Percentiles rank a stretch among this genome's conserved stretches.
These are phyloP conservation scores for Eucalyptus pauciflora DNA, from an alignment of 345 rosid genomes.

Conservation along the genomic window DNA sequence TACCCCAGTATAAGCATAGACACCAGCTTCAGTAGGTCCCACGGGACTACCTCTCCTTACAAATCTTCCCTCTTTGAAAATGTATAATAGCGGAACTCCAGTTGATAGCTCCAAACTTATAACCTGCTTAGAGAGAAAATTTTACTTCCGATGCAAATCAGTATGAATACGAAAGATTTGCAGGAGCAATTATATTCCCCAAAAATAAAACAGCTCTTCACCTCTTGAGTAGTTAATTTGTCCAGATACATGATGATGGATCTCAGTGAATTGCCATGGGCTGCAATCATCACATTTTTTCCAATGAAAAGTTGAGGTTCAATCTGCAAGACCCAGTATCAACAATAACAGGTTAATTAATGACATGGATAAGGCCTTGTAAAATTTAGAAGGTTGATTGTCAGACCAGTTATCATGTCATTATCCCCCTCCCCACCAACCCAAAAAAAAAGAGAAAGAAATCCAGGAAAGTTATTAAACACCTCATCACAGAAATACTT, in stretches of 20 bases:
- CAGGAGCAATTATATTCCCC: not conserved
- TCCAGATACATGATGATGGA: slow-evolving; percentile 98
- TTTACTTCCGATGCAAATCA: not conserved
- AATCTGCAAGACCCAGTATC: slow-evolving; percentile 32
- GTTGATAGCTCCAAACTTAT: slow-evolving; percentile 83
- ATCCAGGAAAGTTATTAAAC: not conserved
- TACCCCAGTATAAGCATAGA: slow-evolving; percentile 91
- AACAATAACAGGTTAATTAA: not conserved
- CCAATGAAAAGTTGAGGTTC: slow-evolving; percentile 82
- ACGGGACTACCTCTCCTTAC: slow-evolving; percentile 84
- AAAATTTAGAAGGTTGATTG: not conserved
- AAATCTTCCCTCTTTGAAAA: slow-evolving; percentile 79
- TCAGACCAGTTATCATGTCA: not conserved
- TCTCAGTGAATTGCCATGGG: slow-evolving; percentile 90
- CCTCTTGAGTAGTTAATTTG: slow-evolving; percentile 92
- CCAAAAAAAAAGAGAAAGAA: not conserved
- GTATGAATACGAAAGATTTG: not conserved
- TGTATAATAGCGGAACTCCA: slow-evolving; percentile 91
- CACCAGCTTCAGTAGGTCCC: slow-evolving; percentile 87
- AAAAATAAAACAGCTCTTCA: not conserved
- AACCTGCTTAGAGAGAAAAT: slow-evolving; percentile 27
- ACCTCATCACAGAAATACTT: slow-evolving; percentile 47
- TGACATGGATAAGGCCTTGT: not conserved
- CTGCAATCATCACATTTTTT: slow-evolving; percentile 89
- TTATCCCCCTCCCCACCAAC: not conserved